phyloP scores from a whole-genome alignment of 2,329 filamentous ascomycete species.

The Stromatinia cepivora region DNA sequence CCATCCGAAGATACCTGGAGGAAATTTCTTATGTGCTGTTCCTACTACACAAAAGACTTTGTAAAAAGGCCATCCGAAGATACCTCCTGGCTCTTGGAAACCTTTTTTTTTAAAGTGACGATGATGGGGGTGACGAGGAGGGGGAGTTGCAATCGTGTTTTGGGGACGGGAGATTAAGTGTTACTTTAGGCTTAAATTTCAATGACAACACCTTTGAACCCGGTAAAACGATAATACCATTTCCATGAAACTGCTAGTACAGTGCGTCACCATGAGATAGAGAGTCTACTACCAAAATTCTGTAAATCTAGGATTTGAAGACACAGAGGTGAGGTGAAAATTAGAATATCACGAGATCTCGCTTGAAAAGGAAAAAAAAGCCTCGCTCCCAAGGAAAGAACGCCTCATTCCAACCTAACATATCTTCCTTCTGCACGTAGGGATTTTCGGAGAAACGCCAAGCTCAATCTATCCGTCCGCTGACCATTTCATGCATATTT shows the following conservation, averaged over 20 bases:
- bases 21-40: conserved; percentile 5
- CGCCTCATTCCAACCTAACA: background rate
- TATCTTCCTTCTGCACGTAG: background rate
- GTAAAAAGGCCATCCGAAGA: background rate
- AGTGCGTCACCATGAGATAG: background rate
- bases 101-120: background rate
- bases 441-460: background rate
- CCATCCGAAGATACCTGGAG: conserved; percentile 2
- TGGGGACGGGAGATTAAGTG: background rate
- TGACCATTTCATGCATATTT: background rate
- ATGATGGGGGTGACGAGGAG: background rate
- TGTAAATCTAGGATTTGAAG: background rate
- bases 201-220: conserved; percentile 3
- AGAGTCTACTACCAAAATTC: background rate
- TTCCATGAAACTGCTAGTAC: background rate
- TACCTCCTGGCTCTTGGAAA: no score
- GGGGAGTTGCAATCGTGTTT: background rate
- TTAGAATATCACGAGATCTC: conserved; percentile 7
- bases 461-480: background rate
- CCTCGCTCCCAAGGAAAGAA: background rate
- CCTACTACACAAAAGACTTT: background rate
- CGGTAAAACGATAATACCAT: background rate
- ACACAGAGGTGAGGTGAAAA: background rate
- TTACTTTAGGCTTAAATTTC: conserved; percentile 10
- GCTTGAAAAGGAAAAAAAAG: background rate